phyloP scores from a whole-genome alignment of 2,329 filamentous ascomycete species.

The Pyrenophora seminiperda region DNA sequence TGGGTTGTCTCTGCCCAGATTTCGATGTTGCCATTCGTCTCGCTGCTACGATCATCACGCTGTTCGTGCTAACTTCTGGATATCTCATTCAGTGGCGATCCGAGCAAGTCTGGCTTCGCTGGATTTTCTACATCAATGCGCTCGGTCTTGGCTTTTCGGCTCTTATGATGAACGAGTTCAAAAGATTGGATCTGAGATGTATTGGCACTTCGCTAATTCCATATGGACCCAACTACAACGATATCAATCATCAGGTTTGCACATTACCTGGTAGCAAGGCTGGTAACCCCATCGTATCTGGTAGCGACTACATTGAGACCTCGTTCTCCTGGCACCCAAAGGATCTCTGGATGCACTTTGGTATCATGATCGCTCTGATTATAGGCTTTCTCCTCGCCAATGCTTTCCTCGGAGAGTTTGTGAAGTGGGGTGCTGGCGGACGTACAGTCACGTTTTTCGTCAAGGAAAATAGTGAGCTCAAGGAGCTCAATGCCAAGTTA shows the following conservation, averaged over 20 bases:
- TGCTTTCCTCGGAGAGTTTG: conserved; percentile 75
- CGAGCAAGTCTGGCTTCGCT: conserved; percentile 78
- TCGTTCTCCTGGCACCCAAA: conserved; percentile 69
- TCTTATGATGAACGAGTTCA: conserved; percentile 89
- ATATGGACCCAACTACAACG: conserved; percentile 68
- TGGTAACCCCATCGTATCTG: conserved; percentile 68
- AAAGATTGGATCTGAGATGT: conserved; percentile 70
- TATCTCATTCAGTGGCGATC: conserved; percentile 82
- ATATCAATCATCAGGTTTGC: conserved; percentile 79
- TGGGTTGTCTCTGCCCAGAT: conserved; percentile 73
- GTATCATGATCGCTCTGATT: conserved; percentile 76
- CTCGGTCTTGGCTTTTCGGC: conserved; percentile 76
- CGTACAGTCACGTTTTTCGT: conserved; percentile 78
- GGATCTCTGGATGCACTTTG: conserved; percentile 70
- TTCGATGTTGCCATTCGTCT: conserved; percentile 86
- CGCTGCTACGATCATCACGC: conserved; percentile 76
- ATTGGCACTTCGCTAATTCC: conserved; percentile 71
- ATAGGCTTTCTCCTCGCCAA: conserved; percentile 74
- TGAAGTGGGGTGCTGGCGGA: conserved; percentile 80
- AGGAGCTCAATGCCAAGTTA: conserved; percentile 68
- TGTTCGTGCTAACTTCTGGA: conserved; percentile 81
- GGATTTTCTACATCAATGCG: conserved; percentile 82
- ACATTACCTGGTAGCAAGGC: conserved; percentile 73
- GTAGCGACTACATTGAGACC: conserved; percentile 69
- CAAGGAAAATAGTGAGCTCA: conserved; percentile 70